Evolutionary conservation across 257 asterid genomes (phyloP).

Genomic region (Linaria vulgaris): DNA sequence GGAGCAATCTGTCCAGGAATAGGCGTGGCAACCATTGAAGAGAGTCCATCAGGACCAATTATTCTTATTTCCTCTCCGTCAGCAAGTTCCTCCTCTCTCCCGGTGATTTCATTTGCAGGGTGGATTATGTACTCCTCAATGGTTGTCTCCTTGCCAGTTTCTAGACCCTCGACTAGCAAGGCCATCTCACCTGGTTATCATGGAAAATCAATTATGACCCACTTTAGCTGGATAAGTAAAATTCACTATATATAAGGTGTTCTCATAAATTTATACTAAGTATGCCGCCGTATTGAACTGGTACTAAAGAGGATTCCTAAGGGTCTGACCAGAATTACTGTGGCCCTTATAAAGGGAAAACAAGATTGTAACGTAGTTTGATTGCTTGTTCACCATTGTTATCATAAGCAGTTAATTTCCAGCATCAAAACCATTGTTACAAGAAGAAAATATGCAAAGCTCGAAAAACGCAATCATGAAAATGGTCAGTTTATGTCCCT

Average conservation of each 20-base stretch:
- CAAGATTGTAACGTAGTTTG: too few species aligned
- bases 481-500: too few species aligned
- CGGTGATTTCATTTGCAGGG: constrained; percentile 42
- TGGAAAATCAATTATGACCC: background rate
- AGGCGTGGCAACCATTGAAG: constrained; percentile 55
- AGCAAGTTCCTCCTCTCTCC: constrained; percentile 35
- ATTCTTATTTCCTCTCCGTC: constrained; percentile 48
- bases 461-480: too few species aligned
- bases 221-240: background rate
- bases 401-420: too few species aligned
- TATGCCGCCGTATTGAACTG: background rate
- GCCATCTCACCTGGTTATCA: constrained; percentile 66
- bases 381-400: too few species aligned
- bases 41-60: constrained; percentile 44
- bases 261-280: background rate
- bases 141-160: constrained; percentile 51
- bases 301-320: background rate
- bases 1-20: constrained; percentile 32
- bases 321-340: background rate
- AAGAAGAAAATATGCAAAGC: too few species aligned
- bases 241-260: background rate
- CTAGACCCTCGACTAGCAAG: constrained; percentile 70
- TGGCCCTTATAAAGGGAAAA: too few species aligned
- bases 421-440: too few species aligned
- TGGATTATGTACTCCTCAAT: constrained; percentile 59